phyloP scores from a whole-genome alignment of 2,329 filamentous ascomycete genomes.

The Huntiella decipiens region DNA sequence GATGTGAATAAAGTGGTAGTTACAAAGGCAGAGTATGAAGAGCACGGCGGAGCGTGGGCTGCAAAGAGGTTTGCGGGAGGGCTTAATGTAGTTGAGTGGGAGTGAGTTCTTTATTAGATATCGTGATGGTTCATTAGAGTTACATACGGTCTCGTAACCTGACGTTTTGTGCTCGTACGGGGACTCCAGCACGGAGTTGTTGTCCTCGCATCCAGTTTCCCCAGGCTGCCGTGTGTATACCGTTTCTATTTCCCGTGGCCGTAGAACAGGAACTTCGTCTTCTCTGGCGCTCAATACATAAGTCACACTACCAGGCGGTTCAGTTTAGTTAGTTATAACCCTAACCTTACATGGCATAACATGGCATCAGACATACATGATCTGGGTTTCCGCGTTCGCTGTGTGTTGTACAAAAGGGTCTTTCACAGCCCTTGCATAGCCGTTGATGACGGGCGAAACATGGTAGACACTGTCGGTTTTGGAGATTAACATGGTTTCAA shows the following conservation, averaged over 20 bases:
- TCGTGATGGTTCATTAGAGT: neutral
- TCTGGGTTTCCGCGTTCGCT: conserved; percentile 63
- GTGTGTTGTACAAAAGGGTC: conserved; percentile 67
- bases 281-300: no score
- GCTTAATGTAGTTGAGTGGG: neutral
- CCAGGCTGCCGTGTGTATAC: no score
- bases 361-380: conserved; percentile 23
- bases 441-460: conserved; percentile 58
- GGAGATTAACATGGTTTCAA: neutral
- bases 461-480: conserved; percentile 41
- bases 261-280: no score
- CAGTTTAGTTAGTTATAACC: no score
- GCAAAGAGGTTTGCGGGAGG: conserved; percentile 44
- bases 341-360: no score
- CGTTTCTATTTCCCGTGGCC: no score
- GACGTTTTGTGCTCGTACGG: neutral
- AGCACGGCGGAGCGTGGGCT: conserved; percentile 60
- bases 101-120: no score
- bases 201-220: neutral
- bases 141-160: neutral
- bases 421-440: conserved; percentile 51
- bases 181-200: conserved; percentile 10
- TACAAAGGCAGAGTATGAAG: conserved; percentile 80
- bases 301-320: no score
- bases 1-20: conserved; percentile 51